Conservation (phyloP, 2,329 filamentous ascomycete genomes). For the Westerdykella aurantiaca region DNA sequence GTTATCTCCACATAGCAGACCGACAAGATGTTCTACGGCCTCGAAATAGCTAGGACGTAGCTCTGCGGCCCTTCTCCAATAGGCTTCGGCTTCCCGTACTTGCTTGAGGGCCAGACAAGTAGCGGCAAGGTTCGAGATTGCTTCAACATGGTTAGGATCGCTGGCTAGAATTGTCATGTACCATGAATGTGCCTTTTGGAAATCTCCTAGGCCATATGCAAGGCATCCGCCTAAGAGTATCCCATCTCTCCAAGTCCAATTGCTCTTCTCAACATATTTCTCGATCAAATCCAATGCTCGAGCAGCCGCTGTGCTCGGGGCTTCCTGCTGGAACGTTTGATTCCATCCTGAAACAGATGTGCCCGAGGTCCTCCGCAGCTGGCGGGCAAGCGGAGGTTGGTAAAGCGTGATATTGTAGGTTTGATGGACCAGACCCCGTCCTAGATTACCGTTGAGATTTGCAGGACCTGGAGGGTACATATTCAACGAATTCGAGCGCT, state of each 20-base stretch:
- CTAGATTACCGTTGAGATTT: too few relatives aligned
- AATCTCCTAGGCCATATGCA: slow-evolving; percentile 82
- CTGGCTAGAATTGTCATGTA: slow-evolving; percentile 59
- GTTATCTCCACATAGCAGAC: slow-evolving; percentile 74
- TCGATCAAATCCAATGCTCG: slow-evolving; percentile 35
- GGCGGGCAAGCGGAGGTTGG: slow-evolving; percentile 8
- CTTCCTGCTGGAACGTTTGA: slow-evolving; percentile 20
- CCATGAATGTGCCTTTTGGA: slow-evolving; percentile 69
- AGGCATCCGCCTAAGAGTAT: slow-evolving; percentile 88
- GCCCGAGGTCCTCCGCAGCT: slow-evolving; percentile 31
- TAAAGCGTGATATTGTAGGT: too few relatives aligned
- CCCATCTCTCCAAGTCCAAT: slow-evolving; percentile 72
- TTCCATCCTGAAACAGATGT: slow-evolving; percentile 24
- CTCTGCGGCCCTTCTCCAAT: slow-evolving; percentile 81
- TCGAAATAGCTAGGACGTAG: slow-evolving; percentile 85
- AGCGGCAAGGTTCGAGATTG: slow-evolving; percentile 87
- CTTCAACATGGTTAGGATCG: slow-evolving; percentile 70
- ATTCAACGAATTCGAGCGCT: not conserved
- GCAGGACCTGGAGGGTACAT: not conserved
- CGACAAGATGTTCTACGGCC: slow-evolving; percentile 89
- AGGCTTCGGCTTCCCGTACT: slow-evolving; percentile 73
- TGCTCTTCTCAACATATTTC: slow-evolving; percentile 37
- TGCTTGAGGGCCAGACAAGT: slow-evolving; percentile 78
- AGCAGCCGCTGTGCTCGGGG: slow-evolving; percentile 32
- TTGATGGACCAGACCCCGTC: too few relatives aligned